phyloP scores from a whole-genome alignment of 2,329 filamentous ascomycete species.

The Aureobasidium leucospermi region DNA sequence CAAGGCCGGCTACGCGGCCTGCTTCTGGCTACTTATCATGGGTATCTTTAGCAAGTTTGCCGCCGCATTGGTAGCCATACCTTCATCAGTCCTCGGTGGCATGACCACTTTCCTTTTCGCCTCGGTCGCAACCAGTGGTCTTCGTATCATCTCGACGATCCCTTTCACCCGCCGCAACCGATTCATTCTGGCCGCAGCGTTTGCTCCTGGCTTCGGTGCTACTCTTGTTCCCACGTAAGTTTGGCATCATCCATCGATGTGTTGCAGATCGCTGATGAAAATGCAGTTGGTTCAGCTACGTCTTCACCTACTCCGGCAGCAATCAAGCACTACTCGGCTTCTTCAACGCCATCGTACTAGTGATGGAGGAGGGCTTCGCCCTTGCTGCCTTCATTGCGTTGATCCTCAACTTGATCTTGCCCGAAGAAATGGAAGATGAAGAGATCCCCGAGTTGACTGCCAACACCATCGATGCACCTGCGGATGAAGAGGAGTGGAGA shows the following conservation, averaged over 20 bases:
- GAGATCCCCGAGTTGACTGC: slow-evolving; percentile 34
- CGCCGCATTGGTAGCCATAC: slow-evolving; percentile 70
- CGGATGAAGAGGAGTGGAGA: slow-evolving; percentile 36
- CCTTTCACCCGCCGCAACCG: slow-evolving; percentile 72
- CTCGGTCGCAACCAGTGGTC: slow-evolving; percentile 68
- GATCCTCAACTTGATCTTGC: slow-evolving; percentile 64
- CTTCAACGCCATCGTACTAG: slow-evolving; percentile 54
- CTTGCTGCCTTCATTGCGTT: slow-evolving; percentile 67
- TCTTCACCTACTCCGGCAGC: slow-evolving; percentile 65
- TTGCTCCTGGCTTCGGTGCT: slow-evolving; percentile 61
- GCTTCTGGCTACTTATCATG: slow-evolving; percentile 70
- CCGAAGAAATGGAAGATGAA: slow-evolving; percentile 66
- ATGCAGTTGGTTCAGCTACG: slow-evolving; percentile 58
- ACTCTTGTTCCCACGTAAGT: slow-evolving; percentile 38
- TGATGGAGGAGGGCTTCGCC: slow-evolving; percentile 56
- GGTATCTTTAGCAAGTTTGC: slow-evolving; percentile 80
- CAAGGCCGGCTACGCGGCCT: slow-evolving; percentile 71
- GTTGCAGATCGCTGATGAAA: not conserved
- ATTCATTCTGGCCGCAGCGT: slow-evolving; percentile 70
- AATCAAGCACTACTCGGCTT: slow-evolving; percentile 66
- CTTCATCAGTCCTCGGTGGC: slow-evolving; percentile 42
- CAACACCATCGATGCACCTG: slow-evolving; percentile 31
- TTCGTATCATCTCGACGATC: slow-evolving; percentile 65
- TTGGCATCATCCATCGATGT: too few species aligned
- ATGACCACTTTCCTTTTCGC: slow-evolving; percentile 71